Evolutionary conservation across 139 green algal genomes (phyloP).

Genomic region (Chlorokybus atmophyticus): DNA sequence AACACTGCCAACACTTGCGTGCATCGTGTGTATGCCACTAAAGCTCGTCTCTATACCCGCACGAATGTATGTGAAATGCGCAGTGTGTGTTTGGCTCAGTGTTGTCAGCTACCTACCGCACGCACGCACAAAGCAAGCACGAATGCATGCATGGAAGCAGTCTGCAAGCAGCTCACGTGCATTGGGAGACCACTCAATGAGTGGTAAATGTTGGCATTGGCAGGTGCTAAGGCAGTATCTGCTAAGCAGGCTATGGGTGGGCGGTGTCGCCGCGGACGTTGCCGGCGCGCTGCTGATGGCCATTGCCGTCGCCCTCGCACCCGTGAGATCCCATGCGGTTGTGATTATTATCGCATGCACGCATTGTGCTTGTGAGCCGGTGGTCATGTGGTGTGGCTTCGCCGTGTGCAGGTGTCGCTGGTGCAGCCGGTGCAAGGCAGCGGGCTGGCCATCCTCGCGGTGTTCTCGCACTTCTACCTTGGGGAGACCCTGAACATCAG

Average conservation of each 20-base stretch:
- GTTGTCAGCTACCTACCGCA: too few relatives aligned
- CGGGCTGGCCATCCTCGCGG: slow-evolving; percentile 60
- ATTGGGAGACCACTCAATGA: too few relatives aligned
- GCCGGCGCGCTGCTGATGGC: slow-evolving; percentile 67
- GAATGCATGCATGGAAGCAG: too few relatives aligned
- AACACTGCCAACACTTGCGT: too few relatives aligned
- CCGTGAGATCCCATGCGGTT: slow-evolving; percentile 31
- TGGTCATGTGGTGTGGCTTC: background rate
- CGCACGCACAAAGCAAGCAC: too few relatives aligned
- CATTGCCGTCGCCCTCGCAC: slow-evolving; percentile 57
- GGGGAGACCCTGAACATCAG: slow-evolving; percentile 17
- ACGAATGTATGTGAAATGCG: too few relatives aligned
- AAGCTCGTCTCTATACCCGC: too few relatives aligned
- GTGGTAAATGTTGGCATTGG: background rate
- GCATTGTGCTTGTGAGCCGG: background rate
- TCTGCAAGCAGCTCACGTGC: too few relatives aligned
- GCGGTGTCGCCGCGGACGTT: slow-evolving; percentile 55
- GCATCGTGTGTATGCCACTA: too few relatives aligned
- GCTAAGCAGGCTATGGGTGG: slow-evolving; percentile 38
- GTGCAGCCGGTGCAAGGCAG: slow-evolving; percentile 72
- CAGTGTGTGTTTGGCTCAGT: too few relatives aligned
- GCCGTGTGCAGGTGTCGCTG: slow-evolving; percentile 51
- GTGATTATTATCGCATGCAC: background rate
- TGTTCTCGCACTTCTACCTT: slow-evolving; percentile 77
- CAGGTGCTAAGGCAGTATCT: slow-evolving; percentile 24